phyloP scores from a whole-genome alignment of 352 stramenopile genomes.

The Pythium guiyangense region DNA sequence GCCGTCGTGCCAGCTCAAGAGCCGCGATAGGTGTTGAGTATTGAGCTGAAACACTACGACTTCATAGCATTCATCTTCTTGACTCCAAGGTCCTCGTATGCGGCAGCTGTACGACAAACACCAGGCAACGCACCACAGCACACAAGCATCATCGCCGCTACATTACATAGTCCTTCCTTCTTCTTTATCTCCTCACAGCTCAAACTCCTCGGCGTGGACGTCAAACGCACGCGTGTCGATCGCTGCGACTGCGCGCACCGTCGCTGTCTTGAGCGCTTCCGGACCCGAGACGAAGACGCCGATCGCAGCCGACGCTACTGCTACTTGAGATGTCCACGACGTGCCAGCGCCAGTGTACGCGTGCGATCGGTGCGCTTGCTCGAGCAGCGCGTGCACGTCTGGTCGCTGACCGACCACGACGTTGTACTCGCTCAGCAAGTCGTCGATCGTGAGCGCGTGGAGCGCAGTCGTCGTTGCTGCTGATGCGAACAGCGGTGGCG shows the following conservation, averaged over 20 bases:
- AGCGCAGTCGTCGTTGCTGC: no score
- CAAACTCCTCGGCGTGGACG: constrained; percentile 3
- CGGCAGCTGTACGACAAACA: no score
- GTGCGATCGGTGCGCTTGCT: background rate
- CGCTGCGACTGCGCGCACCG: background rate
- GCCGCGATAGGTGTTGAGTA: no score
- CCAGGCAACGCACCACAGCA: no score
- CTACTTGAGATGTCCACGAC: background rate
- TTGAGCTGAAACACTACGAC: no score
- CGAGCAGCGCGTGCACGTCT: background rate
- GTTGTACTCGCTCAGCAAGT: constrained; percentile 1
- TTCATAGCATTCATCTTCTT: no score
- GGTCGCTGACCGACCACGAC: constrained; percentile 1
- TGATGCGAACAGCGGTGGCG: background rate
- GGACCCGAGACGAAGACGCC: constrained; percentile 2
- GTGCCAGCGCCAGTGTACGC: background rate
- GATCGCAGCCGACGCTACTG: background rate
- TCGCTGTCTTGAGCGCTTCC: background rate
- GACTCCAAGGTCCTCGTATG: no score
- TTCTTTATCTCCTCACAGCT: no score
- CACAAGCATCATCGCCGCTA: no score
- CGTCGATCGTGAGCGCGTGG: background rate
- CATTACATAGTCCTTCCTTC: no score
- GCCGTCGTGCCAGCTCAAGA: no score
- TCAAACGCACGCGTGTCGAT: background rate